Percentiles rank a stretch among this genome's conserved stretches.
Evolutionary conservation across 345 rosid species (phyloP).

Genomic region (Punica granatum): DNA sequence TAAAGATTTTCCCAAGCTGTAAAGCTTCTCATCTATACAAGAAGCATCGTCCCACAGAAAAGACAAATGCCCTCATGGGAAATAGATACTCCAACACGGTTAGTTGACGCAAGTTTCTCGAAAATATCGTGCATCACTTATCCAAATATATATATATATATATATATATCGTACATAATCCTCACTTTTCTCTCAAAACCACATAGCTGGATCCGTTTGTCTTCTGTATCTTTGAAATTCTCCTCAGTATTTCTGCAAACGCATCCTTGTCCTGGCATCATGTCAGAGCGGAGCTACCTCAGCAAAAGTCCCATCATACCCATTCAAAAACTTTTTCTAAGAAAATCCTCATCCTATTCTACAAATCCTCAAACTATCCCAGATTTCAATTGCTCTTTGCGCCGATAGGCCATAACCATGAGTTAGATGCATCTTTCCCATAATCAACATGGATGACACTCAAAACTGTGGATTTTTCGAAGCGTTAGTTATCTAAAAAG

Average conservation of each 20-base stretch:
- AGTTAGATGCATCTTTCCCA: no score
- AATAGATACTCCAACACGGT: no score
- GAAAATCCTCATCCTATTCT: not conserved
- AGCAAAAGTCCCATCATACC: not conserved
- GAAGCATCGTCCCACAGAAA: no score
- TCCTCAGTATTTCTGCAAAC: conserved; percentile 67
- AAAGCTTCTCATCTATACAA: not conserved
- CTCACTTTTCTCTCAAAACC: conserved; percentile 53
- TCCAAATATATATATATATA: no score
- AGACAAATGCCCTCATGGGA: no score
- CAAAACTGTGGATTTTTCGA: no score
- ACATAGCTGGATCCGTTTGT: conserved; percentile 62
- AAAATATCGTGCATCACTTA: no score
- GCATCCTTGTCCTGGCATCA: conserved; percentile 76
- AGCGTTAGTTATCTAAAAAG: no score
- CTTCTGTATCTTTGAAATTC: conserved; percentile 87
- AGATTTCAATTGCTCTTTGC: no score
- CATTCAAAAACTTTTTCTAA: not conserved
- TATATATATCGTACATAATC: not conserved
- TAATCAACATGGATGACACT: no score
- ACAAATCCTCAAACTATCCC: not conserved
- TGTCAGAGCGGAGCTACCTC: not conserved
- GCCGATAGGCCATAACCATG: no score
- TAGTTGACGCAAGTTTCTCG: no score
- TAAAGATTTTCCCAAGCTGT: not conserved